phyloP scores from a whole-genome alignment of 768 basidiomycete species.

The Boletus rubroflammeus region DNA sequence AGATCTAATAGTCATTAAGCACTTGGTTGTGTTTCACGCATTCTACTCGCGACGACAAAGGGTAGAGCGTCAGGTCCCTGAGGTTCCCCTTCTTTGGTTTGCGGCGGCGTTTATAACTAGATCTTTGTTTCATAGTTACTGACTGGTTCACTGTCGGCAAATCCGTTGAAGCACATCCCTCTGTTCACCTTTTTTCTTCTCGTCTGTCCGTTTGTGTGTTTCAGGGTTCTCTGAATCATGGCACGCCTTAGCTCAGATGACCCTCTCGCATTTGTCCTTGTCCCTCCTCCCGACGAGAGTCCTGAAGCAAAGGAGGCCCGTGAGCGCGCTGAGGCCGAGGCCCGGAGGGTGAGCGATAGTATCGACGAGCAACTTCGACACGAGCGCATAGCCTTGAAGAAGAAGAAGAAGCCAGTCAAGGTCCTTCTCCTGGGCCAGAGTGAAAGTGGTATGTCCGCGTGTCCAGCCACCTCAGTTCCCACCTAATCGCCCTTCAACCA shows the following conservation, averaged over 20 bases:
- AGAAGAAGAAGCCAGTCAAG: conserved; percentile 67
- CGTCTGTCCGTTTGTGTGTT: no score
- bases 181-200: not conserved
- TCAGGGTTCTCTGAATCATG: conserved; percentile 10
- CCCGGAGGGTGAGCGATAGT: conserved; percentile 60
- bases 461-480: not conserved
- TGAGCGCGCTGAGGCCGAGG: conserved; percentile 60
- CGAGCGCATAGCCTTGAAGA: conserved; percentile 56
- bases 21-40: not conserved
- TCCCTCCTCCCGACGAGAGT: conserved; percentile 65
- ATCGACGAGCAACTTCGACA: conserved; percentile 72
- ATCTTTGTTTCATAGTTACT: no score
- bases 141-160: no score
- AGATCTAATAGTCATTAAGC: no score
- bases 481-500: not conserved
- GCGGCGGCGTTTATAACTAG: no score
- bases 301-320: conserved; percentile 51
- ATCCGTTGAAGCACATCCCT: not conserved
- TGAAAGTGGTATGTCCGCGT: conserved; percentile 50
- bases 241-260: conserved; percentile 46
- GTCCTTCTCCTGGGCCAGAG: conserved; percentile 73
- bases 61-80: no score
- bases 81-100: no score
- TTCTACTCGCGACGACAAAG: no score
- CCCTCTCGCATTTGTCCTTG: conserved; percentile 55